phyloP scores from a whole-genome alignment of 371 early-diverging fungal species.

The Mortierella polycephala region DNA sequence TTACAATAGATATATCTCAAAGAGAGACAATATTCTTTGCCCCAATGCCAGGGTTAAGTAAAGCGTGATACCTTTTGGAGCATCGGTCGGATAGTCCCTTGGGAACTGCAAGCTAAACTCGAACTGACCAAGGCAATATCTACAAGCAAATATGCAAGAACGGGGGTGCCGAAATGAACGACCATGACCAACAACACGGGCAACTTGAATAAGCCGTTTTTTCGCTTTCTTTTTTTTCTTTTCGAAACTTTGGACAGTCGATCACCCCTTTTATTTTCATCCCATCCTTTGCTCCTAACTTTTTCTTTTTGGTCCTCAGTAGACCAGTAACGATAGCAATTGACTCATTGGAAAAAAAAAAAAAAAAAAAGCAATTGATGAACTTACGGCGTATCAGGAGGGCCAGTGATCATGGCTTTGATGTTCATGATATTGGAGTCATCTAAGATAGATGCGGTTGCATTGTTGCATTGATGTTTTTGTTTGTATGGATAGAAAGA shows the following conservation, averaged over 20 bases:
- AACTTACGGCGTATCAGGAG: slow-evolving; percentile 63
- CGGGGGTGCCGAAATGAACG: slow-evolving; percentile 20
- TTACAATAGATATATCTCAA: not conserved
- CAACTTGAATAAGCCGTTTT: too few relatives aligned
- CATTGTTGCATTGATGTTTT: not conserved
- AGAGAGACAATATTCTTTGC: not conserved
- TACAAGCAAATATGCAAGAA: slow-evolving; percentile 7
- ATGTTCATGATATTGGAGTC: slow-evolving; percentile 65
- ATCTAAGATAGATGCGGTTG: slow-evolving; percentile 17
- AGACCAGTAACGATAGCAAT: too few relatives aligned
- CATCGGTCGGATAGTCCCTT: slow-evolving; percentile 61
- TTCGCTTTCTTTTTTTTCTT: not conserved
- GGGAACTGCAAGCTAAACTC: slow-evolving; percentile 66
- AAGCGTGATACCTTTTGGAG: slow-evolving; percentile 59
- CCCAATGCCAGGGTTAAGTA: not conserved
- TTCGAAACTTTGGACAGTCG: not conserved
- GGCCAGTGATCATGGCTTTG: slow-evolving; percentile 66
- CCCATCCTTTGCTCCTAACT: not conserved
- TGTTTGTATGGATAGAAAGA: not conserved
- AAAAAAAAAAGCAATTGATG: slow-evolving; percentile 10
- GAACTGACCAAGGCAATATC: slow-evolving; percentile 53
- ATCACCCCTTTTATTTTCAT: slow-evolving; percentile 9
- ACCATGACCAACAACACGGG: not conserved
- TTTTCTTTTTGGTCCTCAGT: not conserved
- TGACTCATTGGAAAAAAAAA: too few relatives aligned